Conservation (phyloP, 352 stramenopile genomes). For the Aphanomyces invadans region DNA sequence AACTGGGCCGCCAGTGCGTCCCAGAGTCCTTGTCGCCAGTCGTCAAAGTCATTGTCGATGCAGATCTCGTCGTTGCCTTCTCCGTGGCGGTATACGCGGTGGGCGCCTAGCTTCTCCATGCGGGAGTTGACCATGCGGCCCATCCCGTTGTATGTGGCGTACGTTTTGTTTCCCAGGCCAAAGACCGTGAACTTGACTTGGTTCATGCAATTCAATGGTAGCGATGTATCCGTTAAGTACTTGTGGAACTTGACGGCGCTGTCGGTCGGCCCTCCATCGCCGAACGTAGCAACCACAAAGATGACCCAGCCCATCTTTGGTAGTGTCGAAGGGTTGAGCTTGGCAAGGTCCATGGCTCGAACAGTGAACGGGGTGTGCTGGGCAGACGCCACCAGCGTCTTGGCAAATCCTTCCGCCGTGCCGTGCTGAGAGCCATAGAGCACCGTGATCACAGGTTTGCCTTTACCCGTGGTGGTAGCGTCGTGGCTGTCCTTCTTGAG, state of each 20-base stretch:
- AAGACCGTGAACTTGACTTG: slow-evolving; percentile 90
- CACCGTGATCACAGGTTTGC: slow-evolving; percentile 63
- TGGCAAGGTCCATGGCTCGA: slow-evolving; percentile 81
- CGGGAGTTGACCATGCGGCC: slow-evolving; percentile 83
- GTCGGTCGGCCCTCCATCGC: slow-evolving; percentile 96
- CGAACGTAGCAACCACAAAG: slow-evolving; percentile 96
- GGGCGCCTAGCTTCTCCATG: slow-evolving; percentile 73
- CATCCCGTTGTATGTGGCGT: slow-evolving; percentile 94
- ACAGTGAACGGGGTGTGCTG: slow-evolving; percentile 81
- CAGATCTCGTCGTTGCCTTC: slow-evolving; percentile 94
- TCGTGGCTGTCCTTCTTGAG: background rate
- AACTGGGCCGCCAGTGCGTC: slow-evolving; percentile 37
- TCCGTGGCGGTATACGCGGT: slow-evolving; percentile 57
- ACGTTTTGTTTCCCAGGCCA: slow-evolving; percentile 92
- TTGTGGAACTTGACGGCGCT: slow-evolving; percentile 92
- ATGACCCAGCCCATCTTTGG: slow-evolving; percentile 57
- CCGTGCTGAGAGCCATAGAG: slow-evolving; percentile 98
- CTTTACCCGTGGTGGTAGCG: background rate
- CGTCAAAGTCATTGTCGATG: slow-evolving; percentile 88
- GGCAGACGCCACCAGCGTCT: slow-evolving; percentile 88
- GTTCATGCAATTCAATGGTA: slow-evolving; percentile 31
- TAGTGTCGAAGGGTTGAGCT: slow-evolving; percentile 35
- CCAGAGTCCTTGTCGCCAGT: slow-evolving; percentile 94
- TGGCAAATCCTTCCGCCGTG: slow-evolving; percentile 95
- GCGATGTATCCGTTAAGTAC: slow-evolving; percentile 75